phyloP scores from a whole-genome alignment of 1,284 basidiomycete genomes.

The Rhodotorula sp. region DNA sequence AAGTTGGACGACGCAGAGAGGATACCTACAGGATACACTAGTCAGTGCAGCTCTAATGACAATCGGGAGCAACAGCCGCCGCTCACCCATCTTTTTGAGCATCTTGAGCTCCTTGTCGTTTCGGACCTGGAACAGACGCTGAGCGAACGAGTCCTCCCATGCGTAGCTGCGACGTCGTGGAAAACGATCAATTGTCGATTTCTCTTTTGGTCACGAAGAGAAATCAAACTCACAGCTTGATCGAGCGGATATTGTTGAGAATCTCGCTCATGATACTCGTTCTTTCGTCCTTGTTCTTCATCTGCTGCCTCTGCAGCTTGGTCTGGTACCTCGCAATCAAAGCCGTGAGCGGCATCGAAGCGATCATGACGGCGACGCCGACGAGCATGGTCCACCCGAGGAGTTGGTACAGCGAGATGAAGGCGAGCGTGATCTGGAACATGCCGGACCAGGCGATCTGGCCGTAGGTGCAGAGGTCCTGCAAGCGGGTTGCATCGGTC shows the following conservation, averaged over 20 bases:
- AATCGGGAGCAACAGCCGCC: neutral
- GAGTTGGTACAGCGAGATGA: conserved; percentile 70
- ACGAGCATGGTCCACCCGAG: conserved; percentile 63
- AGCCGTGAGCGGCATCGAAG: conserved; percentile 66
- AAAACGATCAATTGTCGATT: neutral
- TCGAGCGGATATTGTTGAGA: conserved; percentile 80
- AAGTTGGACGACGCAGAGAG: conserved; percentile 40
- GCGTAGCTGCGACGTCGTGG: conserved; percentile 46
- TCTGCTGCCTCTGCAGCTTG: conserved; percentile 76
- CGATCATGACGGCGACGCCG: conserved; percentile 85
- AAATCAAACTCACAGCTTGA: conserved; percentile 53
- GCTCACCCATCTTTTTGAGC: conserved; percentile 67
- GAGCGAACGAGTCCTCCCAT: conserved; percentile 80
- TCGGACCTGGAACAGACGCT: conserved; percentile 68
- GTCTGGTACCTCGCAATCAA: conserved; percentile 70
- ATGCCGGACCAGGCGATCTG: conserved; percentile 54
- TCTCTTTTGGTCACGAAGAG: neutral
- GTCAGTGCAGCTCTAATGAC: neutral
- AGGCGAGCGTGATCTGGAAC: conserved; percentile 73
- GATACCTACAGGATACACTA: conserved; percentile 12
- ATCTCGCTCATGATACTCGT: conserved; percentile 63
- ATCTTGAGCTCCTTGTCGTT: conserved; percentile 81
- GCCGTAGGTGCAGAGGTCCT: conserved; percentile 66
- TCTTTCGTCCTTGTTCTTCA: conserved; percentile 73
- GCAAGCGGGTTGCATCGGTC: conserved; percentile 71